Evolutionary conservation across 208 protist species (phyloP).

Genomic region (Trypanosoma melophagium): DNA sequence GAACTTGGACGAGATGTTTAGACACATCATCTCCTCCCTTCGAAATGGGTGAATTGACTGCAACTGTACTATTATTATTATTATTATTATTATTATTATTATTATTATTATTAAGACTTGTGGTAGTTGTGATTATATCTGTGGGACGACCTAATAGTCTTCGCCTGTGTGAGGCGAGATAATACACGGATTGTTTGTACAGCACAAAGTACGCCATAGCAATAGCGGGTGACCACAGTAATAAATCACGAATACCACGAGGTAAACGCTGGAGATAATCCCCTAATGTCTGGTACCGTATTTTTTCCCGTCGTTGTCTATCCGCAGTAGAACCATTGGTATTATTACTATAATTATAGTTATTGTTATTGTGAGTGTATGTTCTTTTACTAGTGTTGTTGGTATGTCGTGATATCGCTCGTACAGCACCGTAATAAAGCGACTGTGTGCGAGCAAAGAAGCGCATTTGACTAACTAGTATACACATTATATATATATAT

Average conservation of each 20-base stretch:
- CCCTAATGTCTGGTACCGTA: slow-evolving; percentile 32
- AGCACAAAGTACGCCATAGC: slow-evolving; percentile 44
- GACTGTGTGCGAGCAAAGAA: background rate
- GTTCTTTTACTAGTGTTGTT: background rate
- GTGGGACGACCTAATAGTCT: slow-evolving; percentile 27
- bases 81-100: background rate
- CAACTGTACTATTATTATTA: slow-evolving; percentile 2
- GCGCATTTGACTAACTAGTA: too few species aligned
- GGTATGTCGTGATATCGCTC: background rate
- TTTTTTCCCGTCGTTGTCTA: background rate
- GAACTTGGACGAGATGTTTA: too few species aligned
- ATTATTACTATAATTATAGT: too few species aligned
- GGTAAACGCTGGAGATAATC: slow-evolving; percentile 56
- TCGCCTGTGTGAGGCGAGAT: slow-evolving; percentile 38
- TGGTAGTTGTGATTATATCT: background rate
- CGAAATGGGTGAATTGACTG: too few species aligned
- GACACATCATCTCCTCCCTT: too few species aligned
- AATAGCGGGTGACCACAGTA: slow-evolving; percentile 59
- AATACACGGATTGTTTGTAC: slow-evolving; percentile 52
- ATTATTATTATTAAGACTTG: background rate
- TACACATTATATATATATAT: background rate
- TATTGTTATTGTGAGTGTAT: background rate
- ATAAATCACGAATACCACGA: slow-evolving; percentile 39
- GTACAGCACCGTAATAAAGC: background rate
- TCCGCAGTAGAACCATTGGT: background rate